A percentile compares a stretch with the other conserved stretches of the same genome.
phyloP scores from a whole-genome alignment of 352 stramenopile species.

The Nannochloropsis limnetica region DNA sequence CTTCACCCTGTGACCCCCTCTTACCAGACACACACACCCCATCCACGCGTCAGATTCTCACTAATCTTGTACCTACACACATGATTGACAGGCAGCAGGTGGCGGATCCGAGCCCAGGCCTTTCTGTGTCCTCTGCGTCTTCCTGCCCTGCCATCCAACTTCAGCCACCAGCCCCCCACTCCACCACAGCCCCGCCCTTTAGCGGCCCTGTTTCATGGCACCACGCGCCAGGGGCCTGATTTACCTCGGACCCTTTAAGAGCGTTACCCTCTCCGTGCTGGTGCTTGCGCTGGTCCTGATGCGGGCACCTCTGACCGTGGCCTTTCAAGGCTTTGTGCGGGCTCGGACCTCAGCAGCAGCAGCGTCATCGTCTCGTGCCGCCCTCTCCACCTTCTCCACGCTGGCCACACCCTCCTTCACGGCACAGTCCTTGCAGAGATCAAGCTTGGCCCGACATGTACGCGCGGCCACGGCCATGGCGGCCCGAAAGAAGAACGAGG shows the following conservation, averaged over 20 bases:
- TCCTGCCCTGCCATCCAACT: conserved; percentile 12
- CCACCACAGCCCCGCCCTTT: background rate
- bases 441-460: background rate
- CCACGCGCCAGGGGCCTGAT: background rate
- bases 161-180: background rate
- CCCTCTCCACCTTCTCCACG: background rate
- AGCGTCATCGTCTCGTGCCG: background rate
- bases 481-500: background rate
- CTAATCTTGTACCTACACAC: background rate
- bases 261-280: background rate
- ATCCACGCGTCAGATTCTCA: background rate
- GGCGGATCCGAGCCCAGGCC: background rate
- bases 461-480: background rate
- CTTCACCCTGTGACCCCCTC: background rate
- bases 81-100: background rate
- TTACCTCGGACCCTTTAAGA: background rate
- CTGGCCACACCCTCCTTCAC: background rate
- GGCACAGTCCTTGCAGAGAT: background rate
- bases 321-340: conserved; percentile 20
- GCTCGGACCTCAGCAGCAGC: conserved; percentile 18
- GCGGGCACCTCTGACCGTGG: background rate
- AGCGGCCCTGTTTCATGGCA: background rate
- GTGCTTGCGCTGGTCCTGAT: background rate
- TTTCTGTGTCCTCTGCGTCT: background rate
- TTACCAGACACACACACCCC: background rate